phyloP scores from a whole-genome alignment of 345 rosid species.

The Brassica carinata region DNA sequence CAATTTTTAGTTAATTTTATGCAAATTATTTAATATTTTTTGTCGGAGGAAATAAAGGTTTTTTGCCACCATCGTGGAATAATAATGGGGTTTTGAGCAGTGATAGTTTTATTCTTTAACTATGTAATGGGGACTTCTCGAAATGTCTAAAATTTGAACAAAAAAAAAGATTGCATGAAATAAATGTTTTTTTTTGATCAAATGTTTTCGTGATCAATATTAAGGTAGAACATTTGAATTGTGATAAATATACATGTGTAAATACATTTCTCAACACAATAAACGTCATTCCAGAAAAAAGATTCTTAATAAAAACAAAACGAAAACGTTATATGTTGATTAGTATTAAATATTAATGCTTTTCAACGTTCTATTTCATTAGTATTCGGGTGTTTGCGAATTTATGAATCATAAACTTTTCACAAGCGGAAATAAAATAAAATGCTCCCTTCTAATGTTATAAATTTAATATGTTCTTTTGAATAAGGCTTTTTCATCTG shows the following conservation, averaged over 20 bases:
- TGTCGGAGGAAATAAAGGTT: slow-evolving; percentile 5
- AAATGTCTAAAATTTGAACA: slow-evolving; percentile 1
- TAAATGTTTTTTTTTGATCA: too few relatives aligned
- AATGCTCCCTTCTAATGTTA: background rate
- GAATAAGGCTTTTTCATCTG: slow-evolving; percentile 5
- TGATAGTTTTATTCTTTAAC: background rate
- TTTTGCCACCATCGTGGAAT: slow-evolving; percentile 22
- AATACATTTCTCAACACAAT: background rate
- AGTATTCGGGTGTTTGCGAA: background rate
- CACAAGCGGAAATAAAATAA: background rate
- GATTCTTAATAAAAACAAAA: background rate
- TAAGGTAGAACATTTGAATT: background rate
- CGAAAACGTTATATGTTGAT: background rate
- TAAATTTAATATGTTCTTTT: background rate
- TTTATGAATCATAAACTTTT: background rate
- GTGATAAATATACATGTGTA: background rate
- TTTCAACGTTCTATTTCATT: background rate
- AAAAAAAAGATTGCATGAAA: background rate
- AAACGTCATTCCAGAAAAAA: background rate
- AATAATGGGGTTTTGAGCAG: slow-evolving; percentile 5
- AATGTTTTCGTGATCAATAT: background rate
- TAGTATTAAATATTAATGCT: background rate
- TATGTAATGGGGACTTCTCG: background rate
- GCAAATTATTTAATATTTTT: too few relatives aligned
- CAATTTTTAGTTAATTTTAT: too few relatives aligned